Evolutionary conservation across 1,284 basidiomycete species (phyloP), one percentile per base, ranked within the genome.

Genomic region (Ustilago nuda): DNA sequence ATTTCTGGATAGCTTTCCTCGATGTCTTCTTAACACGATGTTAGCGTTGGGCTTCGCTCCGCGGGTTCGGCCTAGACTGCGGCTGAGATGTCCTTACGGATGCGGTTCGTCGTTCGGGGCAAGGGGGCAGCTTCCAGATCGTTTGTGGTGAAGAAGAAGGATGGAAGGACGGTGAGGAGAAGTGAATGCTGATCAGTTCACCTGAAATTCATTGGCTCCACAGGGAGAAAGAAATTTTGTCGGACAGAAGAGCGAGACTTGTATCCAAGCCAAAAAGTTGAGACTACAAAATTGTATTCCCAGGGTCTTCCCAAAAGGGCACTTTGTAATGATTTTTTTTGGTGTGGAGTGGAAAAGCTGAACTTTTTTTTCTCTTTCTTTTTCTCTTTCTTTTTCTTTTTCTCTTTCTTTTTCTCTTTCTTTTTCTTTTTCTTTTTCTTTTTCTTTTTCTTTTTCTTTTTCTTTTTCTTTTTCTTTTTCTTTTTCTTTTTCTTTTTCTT

Each of bases 261-360:
- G n/a, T 32, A 41, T 43, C 30, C 30, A 60, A 15, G 17, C 36
- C 15, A 17, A 23, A 43, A 35, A 53, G 13, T 11, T 37, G 9
- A 4, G 30, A 46, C 36, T 56, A 45, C 36, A 66, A 56, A 19
- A 7, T 69, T 69, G 56, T 63, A 70, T n/a, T 61, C 23, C 33
- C 46, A 70, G 61, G 67, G 67, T 70, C 67, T 55, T 52, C 41
- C 27, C 56, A 57, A 66, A 55, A 46, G 33, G 46, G 17, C 6
- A 15, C 17, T 53, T 54, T 62, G 46, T 55, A 61, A 30, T 66
- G 13, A 41, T 9, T 52, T 56, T 66, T 66, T 61, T 60, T 45
- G 27, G 23, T 45, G 30, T 43, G 13, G 23, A 41, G 39, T 27
- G 37, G 19, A 53, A 59, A 58, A 53, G 58, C 30, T 32, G 12